Percentiles rank a stretch among this genome's conserved stretches.
phyloP scores from a whole-genome alignment of 1,139 yeast species.

The Zygosaccharomyces sapae region DNA sequence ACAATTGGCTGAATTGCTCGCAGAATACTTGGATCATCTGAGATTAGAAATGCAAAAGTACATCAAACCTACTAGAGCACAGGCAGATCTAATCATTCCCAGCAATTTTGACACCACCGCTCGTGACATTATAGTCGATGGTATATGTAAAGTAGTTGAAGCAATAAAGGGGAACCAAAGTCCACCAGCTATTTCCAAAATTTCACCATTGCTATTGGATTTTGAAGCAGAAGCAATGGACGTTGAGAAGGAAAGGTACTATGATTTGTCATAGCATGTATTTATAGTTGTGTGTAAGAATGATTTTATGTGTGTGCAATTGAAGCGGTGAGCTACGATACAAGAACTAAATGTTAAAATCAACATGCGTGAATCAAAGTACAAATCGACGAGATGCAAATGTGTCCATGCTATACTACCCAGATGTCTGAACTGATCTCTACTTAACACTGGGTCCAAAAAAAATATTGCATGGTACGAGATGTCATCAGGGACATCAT shows the following conservation, averaged over 20 bases:
- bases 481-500: not conserved
- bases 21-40: constrained; percentile 59
- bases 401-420: constrained; percentile 24
- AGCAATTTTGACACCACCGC: constrained; percentile 50
- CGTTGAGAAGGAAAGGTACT: constrained; percentile 49
- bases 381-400: not conserved
- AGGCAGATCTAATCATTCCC: constrained; percentile 83
- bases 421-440: constrained; percentile 5
- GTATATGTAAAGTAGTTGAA: constrained; percentile 47
- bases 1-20: constrained; percentile 50
- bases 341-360: constrained; percentile 8
- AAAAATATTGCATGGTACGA: not conserved
- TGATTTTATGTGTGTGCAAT: not conserved
- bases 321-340: constrained; percentile 2
- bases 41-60: constrained; percentile 73
- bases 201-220: constrained; percentile 23
- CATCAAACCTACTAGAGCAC: constrained; percentile 69
- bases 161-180: constrained; percentile 20
- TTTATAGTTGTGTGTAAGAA: not conserved
- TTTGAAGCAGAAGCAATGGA: constrained; percentile 44
- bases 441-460: not conserved
- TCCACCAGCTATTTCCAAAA: constrained; percentile 10
- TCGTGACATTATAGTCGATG: constrained; percentile 68
- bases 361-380: constrained; percentile 9
- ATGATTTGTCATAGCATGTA: constrained; percentile 37